Evolutionary conservation across 2,329 filamentous ascomycete species (phyloP).

Genomic region (Pseudovirgaria hyperparasitica): DNA sequence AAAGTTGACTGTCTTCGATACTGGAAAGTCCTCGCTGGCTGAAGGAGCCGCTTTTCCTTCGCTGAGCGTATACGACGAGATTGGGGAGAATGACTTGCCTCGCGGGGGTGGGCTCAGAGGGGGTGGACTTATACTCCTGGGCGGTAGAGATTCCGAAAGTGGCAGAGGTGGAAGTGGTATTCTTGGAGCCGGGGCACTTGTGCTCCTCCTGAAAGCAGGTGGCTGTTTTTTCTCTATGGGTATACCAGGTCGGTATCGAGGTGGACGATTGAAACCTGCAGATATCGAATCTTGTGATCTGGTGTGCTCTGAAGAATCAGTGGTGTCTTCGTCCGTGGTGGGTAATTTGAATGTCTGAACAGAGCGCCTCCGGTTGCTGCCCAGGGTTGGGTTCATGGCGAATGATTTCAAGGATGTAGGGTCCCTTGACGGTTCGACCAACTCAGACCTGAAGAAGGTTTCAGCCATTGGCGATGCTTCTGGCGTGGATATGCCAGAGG

Average conservation of each 20-base stretch:
- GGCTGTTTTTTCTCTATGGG: no score
- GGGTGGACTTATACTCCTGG: constrained; percentile 19
- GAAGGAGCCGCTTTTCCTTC: no score
- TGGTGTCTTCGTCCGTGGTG: constrained; percentile 19
- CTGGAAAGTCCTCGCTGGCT: no score
- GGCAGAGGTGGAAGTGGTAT: constrained; percentile 13
- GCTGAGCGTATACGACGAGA: no score
- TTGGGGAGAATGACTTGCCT: no score
- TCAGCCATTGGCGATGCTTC: constrained; percentile 14
- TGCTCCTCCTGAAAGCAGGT: no score
- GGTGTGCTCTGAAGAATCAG: not conserved
- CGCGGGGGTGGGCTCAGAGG: no score
- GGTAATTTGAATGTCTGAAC: constrained; percentile 26
- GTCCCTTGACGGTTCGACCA: constrained; percentile 15
- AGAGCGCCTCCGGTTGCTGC: constrained; percentile 20
- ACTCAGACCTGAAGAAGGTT: constrained; percentile 1
- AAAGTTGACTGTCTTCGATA: no score
- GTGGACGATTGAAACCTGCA: not conserved
- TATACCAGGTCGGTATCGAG: no score
- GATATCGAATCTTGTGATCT: not conserved
- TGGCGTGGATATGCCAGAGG: constrained; percentile 23
- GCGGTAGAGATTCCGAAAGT: constrained; percentile 6
- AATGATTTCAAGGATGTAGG: constrained; percentile 24
- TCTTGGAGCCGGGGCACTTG: no score
- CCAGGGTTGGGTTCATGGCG: constrained; percentile 22